Evolutionary conservation across 2,329 filamentous ascomycete genomes (phyloP).

Genomic region (Nannizziopsis barbatae): DNA sequence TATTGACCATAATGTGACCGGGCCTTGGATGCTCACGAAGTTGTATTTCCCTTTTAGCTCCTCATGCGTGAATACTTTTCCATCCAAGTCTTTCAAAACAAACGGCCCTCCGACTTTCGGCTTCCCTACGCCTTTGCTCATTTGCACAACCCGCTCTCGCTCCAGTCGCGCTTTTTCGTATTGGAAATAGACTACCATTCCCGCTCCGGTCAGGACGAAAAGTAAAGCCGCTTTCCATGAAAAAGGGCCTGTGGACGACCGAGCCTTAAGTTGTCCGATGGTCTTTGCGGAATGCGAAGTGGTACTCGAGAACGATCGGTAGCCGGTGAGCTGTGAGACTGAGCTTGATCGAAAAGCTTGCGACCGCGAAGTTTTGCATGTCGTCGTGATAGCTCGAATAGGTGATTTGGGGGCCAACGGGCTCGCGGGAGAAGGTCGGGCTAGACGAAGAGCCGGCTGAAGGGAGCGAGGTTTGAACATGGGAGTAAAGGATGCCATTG

Average conservation of each 20-base stretch:
- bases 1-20: not conserved
- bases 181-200: conserved; percentile 81
- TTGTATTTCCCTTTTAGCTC: conserved; percentile 76
- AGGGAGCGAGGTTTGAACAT: conserved; percentile 1
- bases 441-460: conserved; percentile 5
- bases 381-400: not conserved
- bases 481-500: conserved; percentile 5
- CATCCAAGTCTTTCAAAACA: conserved; percentile 68
- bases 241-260: conserved; percentile 53
- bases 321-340: not conserved
- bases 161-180: conserved; percentile 86
- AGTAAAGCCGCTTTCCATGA: conserved; percentile 82
- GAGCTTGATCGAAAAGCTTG: not conserved
- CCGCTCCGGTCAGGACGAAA: conserved; percentile 67
- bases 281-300: conserved; percentile 24
- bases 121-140: conserved; percentile 81
- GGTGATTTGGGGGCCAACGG: not conserved
- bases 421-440: conserved; percentile 1
- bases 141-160: conserved; percentile 76
- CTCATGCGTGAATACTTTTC: conserved; percentile 62
- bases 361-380: not conserved
- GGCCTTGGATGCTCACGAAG: conserved; percentile 26
- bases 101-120: conserved; percentile 91
- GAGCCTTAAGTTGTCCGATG: conserved; percentile 32
- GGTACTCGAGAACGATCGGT: conserved; percentile 24